Evolutionary conservation across 2,329 filamentous ascomycete species (phyloP).

Genomic region (Hymenoscyphus repandus): DNA sequence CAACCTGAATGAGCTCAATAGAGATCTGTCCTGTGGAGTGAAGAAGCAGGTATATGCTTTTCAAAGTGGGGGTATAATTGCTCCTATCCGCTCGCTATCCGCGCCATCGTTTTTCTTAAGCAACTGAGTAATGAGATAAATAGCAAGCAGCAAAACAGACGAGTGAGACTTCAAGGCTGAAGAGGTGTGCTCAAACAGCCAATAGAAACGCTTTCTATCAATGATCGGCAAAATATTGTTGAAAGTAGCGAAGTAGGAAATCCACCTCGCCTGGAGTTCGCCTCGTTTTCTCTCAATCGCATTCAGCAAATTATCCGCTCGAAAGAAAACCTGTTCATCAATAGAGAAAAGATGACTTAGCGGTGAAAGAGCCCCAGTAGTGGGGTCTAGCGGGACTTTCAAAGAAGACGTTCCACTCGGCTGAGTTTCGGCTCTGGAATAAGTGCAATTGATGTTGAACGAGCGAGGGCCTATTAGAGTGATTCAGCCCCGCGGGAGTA

Average conservation of each 20-base stretch:
- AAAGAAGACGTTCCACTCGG: neutral
- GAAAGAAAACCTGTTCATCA: slow-evolving; percentile 9
- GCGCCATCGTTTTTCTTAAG: neutral
- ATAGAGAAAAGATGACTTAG: neutral
- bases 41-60: slow-evolving; percentile 10
- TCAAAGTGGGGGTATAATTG: slow-evolving; percentile 14
- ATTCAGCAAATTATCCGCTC: slow-evolving; percentile 8
- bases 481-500: no score
- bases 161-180: slow-evolving; percentile 9
- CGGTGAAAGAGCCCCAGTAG: neutral
- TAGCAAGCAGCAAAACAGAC: slow-evolving; percentile 8
- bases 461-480: neutral
- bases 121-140: slow-evolving; percentile 12
- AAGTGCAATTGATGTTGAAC: slow-evolving; percentile 13
- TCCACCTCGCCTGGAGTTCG: slow-evolving; percentile 1
- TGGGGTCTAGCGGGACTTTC: neutral
- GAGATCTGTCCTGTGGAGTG: slow-evolving; percentile 9
- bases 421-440: slow-evolving; percentile 3
- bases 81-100: neutral
- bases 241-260: slow-evolving; percentile 13
- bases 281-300: slow-evolving; percentile 9
- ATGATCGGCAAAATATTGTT: slow-evolving; percentile 12
- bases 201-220: slow-evolving; percentile 11
- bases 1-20: slow-evolving; percentile 14
- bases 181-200: slow-evolving; percentile 4